Evolutionary conservation across 1,284 basidiomycete species (phyloP).

Genomic region (Marasmius fiardii): DNA sequence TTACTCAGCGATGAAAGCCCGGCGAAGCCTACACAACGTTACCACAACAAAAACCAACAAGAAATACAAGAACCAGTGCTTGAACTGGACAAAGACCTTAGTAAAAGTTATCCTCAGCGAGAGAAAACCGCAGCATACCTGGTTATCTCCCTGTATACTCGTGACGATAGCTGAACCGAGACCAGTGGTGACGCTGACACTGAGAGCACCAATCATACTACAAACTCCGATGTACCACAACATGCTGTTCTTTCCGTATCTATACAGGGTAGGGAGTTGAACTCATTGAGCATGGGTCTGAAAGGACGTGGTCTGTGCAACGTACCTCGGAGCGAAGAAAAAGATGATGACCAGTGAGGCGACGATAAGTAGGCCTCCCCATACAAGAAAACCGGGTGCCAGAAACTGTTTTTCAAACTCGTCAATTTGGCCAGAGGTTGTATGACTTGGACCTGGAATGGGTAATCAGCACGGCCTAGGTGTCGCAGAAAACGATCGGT

Average conservation of each 20-base stretch:
- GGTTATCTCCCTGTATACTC: constrained; percentile 82
- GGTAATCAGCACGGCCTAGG: constrained; percentile 8
- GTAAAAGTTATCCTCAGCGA: constrained; percentile 1
- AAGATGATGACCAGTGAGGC: constrained; percentile 69
- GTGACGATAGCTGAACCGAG: constrained; percentile 91
- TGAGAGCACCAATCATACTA: constrained; percentile 95
- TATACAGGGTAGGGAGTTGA: background rate
- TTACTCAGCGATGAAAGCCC: background rate
- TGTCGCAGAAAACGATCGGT: background rate
- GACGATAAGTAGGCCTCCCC: constrained; percentile 61
- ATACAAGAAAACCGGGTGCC: constrained; percentile 84
- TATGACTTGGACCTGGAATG: constrained; percentile 71
- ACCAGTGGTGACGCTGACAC: constrained; percentile 94
- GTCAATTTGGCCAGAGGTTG: constrained; percentile 76
- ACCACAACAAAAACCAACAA: constrained; percentile 81
- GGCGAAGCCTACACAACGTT: constrained; percentile 61
- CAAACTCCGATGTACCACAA: constrained; percentile 94
- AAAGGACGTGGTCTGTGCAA: constrained; percentile 9
- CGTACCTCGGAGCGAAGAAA: constrained; percentile 74
- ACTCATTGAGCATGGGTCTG: background rate
- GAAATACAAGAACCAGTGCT: constrained; percentile 86
- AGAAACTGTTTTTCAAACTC: constrained; percentile 84
- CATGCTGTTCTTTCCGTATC: constrained; percentile 92
- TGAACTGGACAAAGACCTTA: constrained; percentile 46
- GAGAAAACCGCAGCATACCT: constrained; percentile 42